These are phyloP conservation scores for Wickerhamomyces mucosus DNA, from an alignment of 805 yeast genomes.

Conservation along the genomic window DNA sequence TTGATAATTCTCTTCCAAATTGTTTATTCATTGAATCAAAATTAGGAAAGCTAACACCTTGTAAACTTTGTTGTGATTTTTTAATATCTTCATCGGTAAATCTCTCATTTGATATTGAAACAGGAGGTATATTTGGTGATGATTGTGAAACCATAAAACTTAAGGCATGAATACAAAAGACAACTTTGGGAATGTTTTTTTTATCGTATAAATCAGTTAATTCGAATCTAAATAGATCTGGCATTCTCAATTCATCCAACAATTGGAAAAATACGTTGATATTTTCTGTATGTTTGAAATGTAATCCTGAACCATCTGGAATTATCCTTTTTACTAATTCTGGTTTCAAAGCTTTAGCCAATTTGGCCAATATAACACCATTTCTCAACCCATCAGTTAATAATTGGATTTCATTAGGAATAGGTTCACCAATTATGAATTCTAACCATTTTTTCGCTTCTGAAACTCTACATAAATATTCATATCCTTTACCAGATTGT, in stretches of 20 bases:
- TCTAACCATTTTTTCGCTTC: conserved; percentile 83
- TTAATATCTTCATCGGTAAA: conserved; percentile 64
- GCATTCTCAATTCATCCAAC: conserved; percentile 61
- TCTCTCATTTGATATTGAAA: conserved; percentile 47
- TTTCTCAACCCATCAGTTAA: conserved; percentile 57
- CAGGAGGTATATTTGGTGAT: conserved; percentile 51
- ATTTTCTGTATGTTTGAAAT: conserved; percentile 88
- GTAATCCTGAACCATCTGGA: conserved; percentile 53
- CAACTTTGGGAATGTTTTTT: conserved; percentile 87
- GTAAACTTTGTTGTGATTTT: conserved; percentile 52
- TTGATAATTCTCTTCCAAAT: conserved; percentile 22
- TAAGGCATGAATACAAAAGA: conserved; percentile 86
- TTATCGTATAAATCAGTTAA: conserved; percentile 88
- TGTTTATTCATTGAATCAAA: conserved; percentile 47
- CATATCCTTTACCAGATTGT: conserved; percentile 42
- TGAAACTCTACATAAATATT: conserved; percentile 68
- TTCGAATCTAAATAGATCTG: conserved; percentile 84
- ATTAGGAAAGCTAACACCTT: conserved; percentile 69
- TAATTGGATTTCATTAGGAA: conserved; percentile 49
- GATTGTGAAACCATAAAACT: conserved; percentile 56
- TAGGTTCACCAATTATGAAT: conserved; percentile 43
- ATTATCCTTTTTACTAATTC: conserved; percentile 43
- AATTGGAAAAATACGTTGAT: conserved; percentile 75
- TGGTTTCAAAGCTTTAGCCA: conserved; percentile 67
- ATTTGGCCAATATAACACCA: conserved; percentile 78